Percentiles rank a stretch among this genome's conserved stretches.
These are phyloP conservation scores for Mucor indicus DNA, from an alignment of 371 early-diverging fungal species.

Conservation along the genomic window DNA sequence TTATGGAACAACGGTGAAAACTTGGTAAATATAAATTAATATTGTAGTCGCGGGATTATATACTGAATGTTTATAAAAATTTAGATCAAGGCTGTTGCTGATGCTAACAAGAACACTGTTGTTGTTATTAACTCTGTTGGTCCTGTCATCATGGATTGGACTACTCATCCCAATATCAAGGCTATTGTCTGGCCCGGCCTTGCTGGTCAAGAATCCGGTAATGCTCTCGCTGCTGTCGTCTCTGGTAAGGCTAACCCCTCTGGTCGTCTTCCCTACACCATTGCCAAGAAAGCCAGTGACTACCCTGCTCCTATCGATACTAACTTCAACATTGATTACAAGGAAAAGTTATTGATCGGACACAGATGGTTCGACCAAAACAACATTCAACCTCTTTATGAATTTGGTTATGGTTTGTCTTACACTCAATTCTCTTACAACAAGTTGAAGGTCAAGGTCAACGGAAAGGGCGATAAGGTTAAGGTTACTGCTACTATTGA, in stretches of 20 bases:
- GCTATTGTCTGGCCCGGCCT: constrained; percentile 53
- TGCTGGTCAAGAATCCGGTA: constrained; percentile 60
- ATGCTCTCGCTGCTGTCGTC: constrained; percentile 57
- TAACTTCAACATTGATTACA: constrained; percentile 26
- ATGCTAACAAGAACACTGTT: constrained; percentile 48
- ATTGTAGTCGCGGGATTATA: too few relatives aligned
- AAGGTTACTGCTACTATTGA: constrained; percentile 25
- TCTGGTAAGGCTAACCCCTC: constrained; percentile 62
- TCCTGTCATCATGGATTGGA: constrained; percentile 59
- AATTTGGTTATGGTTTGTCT: constrained; percentile 65
- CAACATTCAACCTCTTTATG: constrained; percentile 46
- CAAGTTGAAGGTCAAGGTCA: constrained; percentile 16
- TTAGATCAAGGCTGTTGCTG: constrained; percentile 54
- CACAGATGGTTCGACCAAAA: constrained; percentile 53
- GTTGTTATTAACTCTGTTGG: constrained; percentile 63
- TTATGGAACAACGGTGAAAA: constrained; percentile 61
- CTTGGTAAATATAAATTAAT: constrained; percentile 46
- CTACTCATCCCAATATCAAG: constrained; percentile 53
- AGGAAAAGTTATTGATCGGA: constrained; percentile 53
- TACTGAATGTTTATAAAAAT: too few relatives aligned
- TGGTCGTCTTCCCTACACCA: constrained; percentile 61
- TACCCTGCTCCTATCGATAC: constrained; percentile 25
- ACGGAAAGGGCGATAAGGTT: not conserved
- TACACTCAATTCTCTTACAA: constrained; percentile 57
- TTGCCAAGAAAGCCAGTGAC: constrained; percentile 36